phyloP scores from a whole-genome alignment of 345 rosid genomes.

The Eucalyptus cladocalyx region DNA sequence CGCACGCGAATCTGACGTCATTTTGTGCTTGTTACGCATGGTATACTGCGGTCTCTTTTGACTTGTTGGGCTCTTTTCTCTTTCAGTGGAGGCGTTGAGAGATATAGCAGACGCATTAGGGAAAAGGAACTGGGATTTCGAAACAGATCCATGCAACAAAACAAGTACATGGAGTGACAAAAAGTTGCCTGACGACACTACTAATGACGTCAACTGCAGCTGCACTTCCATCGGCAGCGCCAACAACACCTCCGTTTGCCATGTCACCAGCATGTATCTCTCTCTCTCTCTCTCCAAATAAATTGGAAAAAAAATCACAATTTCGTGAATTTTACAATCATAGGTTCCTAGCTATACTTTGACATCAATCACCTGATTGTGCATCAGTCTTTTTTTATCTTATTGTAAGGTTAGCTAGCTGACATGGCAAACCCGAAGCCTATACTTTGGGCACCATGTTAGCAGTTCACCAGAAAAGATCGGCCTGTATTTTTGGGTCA shows the following conservation, averaged over 20 bases:
- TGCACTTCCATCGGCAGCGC: neutral
- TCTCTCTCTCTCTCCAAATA: neutral
- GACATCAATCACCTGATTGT: no score
- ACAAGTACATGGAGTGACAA: neutral
- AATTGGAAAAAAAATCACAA: no score
- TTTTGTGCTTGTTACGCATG: neutral
- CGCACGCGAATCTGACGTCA: neutral
- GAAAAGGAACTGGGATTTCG: neutral
- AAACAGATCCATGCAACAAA: rapidly evolving
- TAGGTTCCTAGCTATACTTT: neutral
- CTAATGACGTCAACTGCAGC: neutral
- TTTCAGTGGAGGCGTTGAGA: neutral
- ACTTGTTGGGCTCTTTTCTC: neutral
- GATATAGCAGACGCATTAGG: neutral
- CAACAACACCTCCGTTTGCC: neutral
- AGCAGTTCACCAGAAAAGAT: neutral
- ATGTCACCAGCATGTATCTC: no score
- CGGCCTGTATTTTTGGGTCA: neutral
- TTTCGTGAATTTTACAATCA: neutral
- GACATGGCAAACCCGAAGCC: neutral
- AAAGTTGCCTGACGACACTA: rapidly evolving
- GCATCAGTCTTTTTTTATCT: neutral
- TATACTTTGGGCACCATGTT: neutral
- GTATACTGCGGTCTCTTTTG: neutral
- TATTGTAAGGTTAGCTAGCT: neutral